phyloP scores from a whole-genome alignment of 306 rosid species.

The Senna tora region DNA sequence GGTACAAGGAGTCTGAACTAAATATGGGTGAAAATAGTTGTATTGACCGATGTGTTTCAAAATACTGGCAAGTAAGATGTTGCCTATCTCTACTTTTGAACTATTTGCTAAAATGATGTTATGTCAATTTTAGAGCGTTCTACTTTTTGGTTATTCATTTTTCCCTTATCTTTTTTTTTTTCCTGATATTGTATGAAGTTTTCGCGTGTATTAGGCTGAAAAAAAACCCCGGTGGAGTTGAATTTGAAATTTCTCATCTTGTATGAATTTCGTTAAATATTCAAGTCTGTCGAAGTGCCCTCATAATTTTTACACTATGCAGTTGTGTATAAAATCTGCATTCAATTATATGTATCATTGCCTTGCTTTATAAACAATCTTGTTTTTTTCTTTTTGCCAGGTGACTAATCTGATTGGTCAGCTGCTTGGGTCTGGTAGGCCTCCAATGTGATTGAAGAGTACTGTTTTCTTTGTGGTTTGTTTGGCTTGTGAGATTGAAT shows the following conservation, averaged over 20 bases:
- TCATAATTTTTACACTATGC: background rate
- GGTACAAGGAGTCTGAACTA: slow-evolving; percentile 95
- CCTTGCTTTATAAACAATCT: background rate
- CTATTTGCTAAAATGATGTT: background rate
- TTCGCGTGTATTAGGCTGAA: slow-evolving; percentile 8
- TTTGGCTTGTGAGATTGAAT: too few species aligned
- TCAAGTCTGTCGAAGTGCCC: background rate
- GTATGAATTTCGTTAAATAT: background rate
- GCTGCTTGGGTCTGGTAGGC: slow-evolving; percentile 78
- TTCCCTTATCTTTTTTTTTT: background rate
- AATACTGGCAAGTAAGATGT: slow-evolving; percentile 89
- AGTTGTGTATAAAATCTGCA: background rate
- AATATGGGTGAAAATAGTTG: slow-evolving; percentile 98
- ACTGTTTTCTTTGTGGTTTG: background rate
- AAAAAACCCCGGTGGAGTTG: background rate
- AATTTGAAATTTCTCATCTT: slow-evolving; percentile 7
- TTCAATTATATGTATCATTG: background rate
- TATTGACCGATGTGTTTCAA: slow-evolving; percentile 95
- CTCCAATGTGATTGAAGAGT: slow-evolving; percentile 52
- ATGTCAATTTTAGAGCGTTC: background rate
- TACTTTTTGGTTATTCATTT: background rate
- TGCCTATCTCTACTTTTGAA: background rate
- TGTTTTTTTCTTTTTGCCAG: slow-evolving; percentile 40
- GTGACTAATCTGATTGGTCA: slow-evolving; percentile 82
- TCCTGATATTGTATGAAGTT: background rate